Percentiles rank a stretch among this genome's conserved stretches.
Conservation (phyloP, 306 rosid genomes). For the Carpinus viminea region DNA sequence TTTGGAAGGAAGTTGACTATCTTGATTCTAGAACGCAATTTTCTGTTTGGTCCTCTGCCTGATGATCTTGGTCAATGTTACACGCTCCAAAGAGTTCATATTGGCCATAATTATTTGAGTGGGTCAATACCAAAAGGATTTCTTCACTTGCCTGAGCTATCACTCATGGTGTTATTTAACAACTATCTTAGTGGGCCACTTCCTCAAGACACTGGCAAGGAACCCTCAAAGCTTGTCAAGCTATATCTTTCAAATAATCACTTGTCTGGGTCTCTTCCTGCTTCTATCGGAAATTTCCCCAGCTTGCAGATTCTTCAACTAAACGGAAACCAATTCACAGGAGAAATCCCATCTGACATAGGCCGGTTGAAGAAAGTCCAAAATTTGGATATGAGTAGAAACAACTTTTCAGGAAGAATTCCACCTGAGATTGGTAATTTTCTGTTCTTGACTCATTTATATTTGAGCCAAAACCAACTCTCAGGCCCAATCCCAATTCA, state of each 20-base stretch:
- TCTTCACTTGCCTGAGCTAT: constrained; percentile 68
- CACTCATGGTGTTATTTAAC: constrained; percentile 75
- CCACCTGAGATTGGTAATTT: constrained; percentile 67
- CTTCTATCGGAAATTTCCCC: constrained; percentile 64
- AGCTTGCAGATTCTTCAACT: constrained; percentile 60
- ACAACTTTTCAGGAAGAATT: constrained; percentile 70
- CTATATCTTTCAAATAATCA: constrained; percentile 79
- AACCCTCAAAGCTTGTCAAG: constrained; percentile 61
- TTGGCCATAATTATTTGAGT: constrained; percentile 80
- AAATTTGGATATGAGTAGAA: constrained; percentile 69
- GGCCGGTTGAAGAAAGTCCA: constrained; percentile 59
- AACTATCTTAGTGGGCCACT: constrained; percentile 72
- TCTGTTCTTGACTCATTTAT: constrained; percentile 58
- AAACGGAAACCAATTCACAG: constrained; percentile 66
- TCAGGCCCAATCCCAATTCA: constrained; percentile 76
- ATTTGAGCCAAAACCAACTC: constrained; percentile 86
- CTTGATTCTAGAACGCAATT: constrained; percentile 69
- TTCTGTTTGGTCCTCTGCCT: constrained; percentile 85
- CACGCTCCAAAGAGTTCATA: constrained; percentile 61
- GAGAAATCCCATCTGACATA: constrained; percentile 63
- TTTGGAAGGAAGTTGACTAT: constrained; percentile 60
- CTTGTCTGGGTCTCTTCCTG: constrained; percentile 65
- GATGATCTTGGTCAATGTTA: constrained; percentile 67
- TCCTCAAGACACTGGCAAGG: constrained; percentile 38
- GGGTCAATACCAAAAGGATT: constrained; percentile 74